Evolutionary conservation across 305 asterid species (phyloP).

Genomic region (Fraxinus dipetala): DNA sequence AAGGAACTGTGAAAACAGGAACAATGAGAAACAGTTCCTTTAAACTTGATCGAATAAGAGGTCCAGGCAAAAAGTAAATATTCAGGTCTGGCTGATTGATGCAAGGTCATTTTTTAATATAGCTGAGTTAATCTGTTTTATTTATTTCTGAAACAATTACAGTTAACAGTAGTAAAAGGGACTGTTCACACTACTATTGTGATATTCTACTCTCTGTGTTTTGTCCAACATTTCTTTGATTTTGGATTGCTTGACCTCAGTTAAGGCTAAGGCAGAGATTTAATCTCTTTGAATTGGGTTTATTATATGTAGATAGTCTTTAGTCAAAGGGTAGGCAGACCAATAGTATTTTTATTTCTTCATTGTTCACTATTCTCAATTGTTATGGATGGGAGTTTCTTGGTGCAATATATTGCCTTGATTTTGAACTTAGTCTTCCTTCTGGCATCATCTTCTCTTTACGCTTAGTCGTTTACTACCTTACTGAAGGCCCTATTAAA

Average conservation of each 20-base stretch:
- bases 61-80: neutral
- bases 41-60: neutral
- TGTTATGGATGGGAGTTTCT: neutral
- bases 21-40: neutral
- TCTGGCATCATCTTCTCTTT: constrained; percentile 1
- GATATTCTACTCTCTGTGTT: neutral
- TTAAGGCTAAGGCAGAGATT: neutral
- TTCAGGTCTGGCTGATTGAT: neutral
- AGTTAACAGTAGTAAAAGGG: neutral
- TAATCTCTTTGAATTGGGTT: neutral
- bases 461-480: neutral
- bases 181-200: neutral
- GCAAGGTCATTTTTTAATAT: neutral
- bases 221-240: neutral
- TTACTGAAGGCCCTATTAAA: neutral
- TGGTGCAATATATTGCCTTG: neutral
- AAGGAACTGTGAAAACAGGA: neutral
- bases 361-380: neutral
- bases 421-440: neutral
- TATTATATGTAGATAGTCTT: neutral
- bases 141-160: neutral
- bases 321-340: neutral
- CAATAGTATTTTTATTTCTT: neutral
- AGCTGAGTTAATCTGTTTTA: neutral
- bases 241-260: neutral